phyloP scores from a whole-genome alignment of 1,284 basidiomycete genomes.

The Leccinum fallax region DNA sequence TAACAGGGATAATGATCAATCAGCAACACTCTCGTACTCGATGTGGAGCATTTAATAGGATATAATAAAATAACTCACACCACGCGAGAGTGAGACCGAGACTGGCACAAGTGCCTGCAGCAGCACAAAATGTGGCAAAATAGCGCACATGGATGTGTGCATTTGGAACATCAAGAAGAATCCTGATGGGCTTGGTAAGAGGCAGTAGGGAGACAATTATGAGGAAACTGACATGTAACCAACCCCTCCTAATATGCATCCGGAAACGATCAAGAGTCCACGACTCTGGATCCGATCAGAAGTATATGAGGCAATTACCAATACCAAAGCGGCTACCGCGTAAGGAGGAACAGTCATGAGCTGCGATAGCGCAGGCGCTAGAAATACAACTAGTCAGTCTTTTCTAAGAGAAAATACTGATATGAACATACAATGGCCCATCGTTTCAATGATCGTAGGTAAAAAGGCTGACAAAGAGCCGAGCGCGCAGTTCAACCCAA shows the following conservation, averaged over 20 bases:
- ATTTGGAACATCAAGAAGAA: conserved; percentile 22
- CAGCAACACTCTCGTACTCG: background rate
- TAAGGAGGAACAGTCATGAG: conserved; percentile 83
- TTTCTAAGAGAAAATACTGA: background rate
- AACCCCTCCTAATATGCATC: conserved; percentile 54
- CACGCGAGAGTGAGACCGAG: conserved; percentile 71
- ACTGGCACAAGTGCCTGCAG: conserved; percentile 67
- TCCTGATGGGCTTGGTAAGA: conserved; percentile 18
- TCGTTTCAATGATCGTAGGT: conserved; percentile 79
- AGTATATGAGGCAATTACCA: conserved; percentile 59
- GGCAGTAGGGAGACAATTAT: background rate
- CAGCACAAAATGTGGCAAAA: conserved; percentile 71
- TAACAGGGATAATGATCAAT: background rate
- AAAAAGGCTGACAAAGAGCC: conserved; percentile 83
- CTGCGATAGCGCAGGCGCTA: conserved; percentile 60
- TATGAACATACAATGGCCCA: conserved; percentile 54
- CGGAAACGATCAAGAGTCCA: conserved; percentile 59
- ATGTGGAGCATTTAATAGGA: too few species aligned
- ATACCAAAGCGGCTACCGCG: conserved; percentile 67
- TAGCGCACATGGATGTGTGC: conserved; percentile 56
- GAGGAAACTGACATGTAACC: conserved; percentile 50
- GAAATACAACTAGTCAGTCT: conserved; percentile 1
- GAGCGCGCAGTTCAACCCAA: conserved; percentile 77
- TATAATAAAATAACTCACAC: conserved; percentile 50
- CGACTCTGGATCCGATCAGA: conserved; percentile 78